These are phyloP conservation scores for Chlamydomonas reinhardtii DNA, from an alignment of 163 green algal species.

Conservation along the genomic window DNA sequence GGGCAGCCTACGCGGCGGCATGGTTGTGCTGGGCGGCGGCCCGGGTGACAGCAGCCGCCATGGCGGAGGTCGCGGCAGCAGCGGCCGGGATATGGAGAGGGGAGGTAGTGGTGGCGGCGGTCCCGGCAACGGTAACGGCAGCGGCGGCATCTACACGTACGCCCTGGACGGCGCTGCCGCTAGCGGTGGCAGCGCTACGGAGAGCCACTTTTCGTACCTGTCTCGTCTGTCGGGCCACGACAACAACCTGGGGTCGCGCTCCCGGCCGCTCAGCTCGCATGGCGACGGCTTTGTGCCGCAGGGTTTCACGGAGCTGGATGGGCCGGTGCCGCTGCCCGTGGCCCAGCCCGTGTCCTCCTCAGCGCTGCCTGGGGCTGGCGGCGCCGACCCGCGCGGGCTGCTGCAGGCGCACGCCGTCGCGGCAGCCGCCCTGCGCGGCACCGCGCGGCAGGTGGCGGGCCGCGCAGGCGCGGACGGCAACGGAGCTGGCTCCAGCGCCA, in stretches of 20 bases:
- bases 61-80: not conserved
- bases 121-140: too few relatives aligned
- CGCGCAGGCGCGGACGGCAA: not conserved
- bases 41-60: not conserved
- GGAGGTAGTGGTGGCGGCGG: not conserved
- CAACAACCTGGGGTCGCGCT: too few relatives aligned
- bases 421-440: not conserved
- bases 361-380: not conserved
- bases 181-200: not conserved
- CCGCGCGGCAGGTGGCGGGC: not conserved
- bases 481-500: too few relatives aligned
- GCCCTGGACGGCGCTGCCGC: not conserved
- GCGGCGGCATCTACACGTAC: not conserved
- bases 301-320: too few relatives aligned
- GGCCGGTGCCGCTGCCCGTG: too few relatives aligned
- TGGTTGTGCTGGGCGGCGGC: not conserved
- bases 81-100: constrained; percentile 35
- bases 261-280: not conserved
- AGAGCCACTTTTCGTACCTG: not conserved
- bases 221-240: not conserved
- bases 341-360: too few relatives aligned
- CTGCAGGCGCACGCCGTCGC: constrained; percentile 7
- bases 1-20: too few relatives aligned
- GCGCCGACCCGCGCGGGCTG: not conserved
- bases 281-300: not conserved